Conservation (phyloP, 2,329 filamentous ascomycete genomes). For the Plenodomus tracheiphilus region DNA sequence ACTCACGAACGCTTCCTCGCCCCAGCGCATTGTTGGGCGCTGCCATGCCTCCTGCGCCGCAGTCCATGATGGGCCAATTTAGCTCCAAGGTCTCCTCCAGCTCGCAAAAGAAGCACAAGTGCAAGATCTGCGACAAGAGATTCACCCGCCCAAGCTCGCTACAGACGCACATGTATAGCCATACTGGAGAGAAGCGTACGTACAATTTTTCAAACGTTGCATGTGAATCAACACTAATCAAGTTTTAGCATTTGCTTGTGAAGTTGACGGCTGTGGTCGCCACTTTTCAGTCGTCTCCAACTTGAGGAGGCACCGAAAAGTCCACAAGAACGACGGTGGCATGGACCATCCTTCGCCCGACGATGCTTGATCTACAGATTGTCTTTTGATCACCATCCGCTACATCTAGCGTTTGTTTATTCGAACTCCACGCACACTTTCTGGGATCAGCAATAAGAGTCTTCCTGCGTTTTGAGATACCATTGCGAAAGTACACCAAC, state of each 20-base stretch:
- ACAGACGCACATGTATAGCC: slow-evolving; percentile 98
- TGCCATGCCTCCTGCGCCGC: slow-evolving; percentile 77
- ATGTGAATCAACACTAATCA: slow-evolving; percentile 20
- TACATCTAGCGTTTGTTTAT: slow-evolving; percentile 6
- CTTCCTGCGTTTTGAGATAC: slow-evolving; percentile 41
- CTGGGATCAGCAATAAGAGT: slow-evolving; percentile 6
- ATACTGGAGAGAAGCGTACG: slow-evolving; percentile 97
- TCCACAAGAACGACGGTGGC: slow-evolving; percentile 75
- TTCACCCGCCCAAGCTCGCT: slow-evolving; percentile 93
- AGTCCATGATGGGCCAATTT: slow-evolving; percentile 99
- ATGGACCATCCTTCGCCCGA: slow-evolving; percentile 54
- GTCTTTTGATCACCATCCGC: slow-evolving; percentile 20
- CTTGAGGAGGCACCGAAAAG: slow-evolving; percentile 89
- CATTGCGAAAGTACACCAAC: slow-evolving; percentile 35
- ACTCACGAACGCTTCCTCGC: slow-evolving; percentile 80
- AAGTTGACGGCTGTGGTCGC: slow-evolving; percentile 91
- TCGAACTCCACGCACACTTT: slow-evolving; percentile 7
- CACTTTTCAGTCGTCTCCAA: slow-evolving; percentile 98
- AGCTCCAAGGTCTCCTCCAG: slow-evolving; percentile 95
- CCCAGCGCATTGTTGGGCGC: slow-evolving; percentile 66
- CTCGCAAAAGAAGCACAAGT: slow-evolving; percentile 99
- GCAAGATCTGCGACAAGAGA: slow-evolving; percentile 97
- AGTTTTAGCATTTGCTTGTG: slow-evolving; percentile 80
- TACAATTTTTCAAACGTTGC: slow-evolving; percentile 28
- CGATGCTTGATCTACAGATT: slow-evolving; percentile 37